phyloP scores from a whole-genome alignment of 2,329 filamentous ascomycete species.

The Scedosporium dehoogii region DNA sequence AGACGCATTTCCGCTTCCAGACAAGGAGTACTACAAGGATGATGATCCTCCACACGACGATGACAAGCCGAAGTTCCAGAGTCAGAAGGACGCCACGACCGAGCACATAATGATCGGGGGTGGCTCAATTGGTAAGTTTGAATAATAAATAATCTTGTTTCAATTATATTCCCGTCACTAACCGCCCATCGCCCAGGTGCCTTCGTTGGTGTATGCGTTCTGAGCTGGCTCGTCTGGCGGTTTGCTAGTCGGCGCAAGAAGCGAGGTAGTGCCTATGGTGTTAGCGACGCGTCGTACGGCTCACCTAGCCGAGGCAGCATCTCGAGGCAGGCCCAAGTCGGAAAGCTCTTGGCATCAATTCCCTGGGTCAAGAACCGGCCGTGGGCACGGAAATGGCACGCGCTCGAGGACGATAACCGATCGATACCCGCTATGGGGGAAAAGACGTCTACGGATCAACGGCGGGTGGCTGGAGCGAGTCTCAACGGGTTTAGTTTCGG shows the following conservation, averaged over 20 bases:
- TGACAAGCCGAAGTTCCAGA: neutral
- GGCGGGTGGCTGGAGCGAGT: neutral
- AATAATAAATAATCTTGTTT: neutral
- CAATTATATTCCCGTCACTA: neutral
- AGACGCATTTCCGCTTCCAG: neutral
- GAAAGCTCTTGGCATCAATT: slow-evolving; percentile 12
- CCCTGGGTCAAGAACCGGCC: slow-evolving; percentile 12
- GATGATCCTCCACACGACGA: neutral
- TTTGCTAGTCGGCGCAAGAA: slow-evolving; percentile 11
- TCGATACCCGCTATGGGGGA: slow-evolving; percentile 15
- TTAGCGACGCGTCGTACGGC: neutral
- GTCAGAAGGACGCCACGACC: slow-evolving; percentile 6
- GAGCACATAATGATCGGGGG: slow-evolving; percentile 23
- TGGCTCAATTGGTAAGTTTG: slow-evolving; percentile 22
- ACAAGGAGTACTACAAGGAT: neutral
- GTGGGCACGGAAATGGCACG: slow-evolving; percentile 8
- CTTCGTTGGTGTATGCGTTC: slow-evolving; percentile 33
- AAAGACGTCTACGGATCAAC: slow-evolving; percentile 10
- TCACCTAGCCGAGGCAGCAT: neutral
- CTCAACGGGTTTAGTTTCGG: neutral
- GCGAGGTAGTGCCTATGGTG: neutral
- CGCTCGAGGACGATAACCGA: slow-evolving; percentile 8
- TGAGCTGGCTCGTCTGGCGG: slow-evolving; percentile 35
- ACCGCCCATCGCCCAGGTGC: slow-evolving; percentile 17
- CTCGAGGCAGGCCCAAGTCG: neutral